Percentiles rank a stretch among this genome's conserved stretches.
Evolutionary conservation across 768 basidiomycete species (phyloP).

Genomic region (Tylopilus cervinicoccineus): DNA sequence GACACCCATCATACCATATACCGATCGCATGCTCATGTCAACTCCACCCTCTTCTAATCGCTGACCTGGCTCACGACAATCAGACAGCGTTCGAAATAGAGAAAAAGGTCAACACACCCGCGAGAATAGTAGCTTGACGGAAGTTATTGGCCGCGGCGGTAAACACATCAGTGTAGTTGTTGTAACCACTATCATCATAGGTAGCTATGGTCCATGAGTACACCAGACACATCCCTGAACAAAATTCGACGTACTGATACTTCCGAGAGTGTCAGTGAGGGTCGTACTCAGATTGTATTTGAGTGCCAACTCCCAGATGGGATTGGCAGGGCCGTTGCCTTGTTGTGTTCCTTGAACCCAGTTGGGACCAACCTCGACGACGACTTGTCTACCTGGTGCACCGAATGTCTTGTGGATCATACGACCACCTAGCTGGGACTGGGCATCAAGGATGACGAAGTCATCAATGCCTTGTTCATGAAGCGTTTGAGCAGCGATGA

Average conservation of each 20-base stretch:
- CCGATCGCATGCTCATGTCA: slow-evolving; percentile 51
- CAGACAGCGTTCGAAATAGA: slow-evolving; percentile 45
- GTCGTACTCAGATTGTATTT: slow-evolving; percentile 49
- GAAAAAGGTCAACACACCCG: slow-evolving; percentile 34
- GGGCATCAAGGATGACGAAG: slow-evolving; percentile 59
- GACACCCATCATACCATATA: slow-evolving; percentile 48
- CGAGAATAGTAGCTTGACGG: slow-evolving; percentile 37
- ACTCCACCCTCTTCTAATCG: slow-evolving; percentile 32
- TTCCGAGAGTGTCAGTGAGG: slow-evolving; percentile 42
- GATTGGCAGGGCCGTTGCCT: slow-evolving; percentile 50
- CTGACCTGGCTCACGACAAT: slow-evolving; percentile 4
- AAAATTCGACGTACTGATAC: slow-evolving; percentile 46
- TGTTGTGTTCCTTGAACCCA: slow-evolving; percentile 57
- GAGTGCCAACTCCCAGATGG: slow-evolving; percentile 53
- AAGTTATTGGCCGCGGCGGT: slow-evolving; percentile 39
- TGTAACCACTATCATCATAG: slow-evolving; percentile 47
- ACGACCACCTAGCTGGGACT: slow-evolving; percentile 58
- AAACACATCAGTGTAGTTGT: slow-evolving; percentile 45
- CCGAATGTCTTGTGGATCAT: slow-evolving; percentile 49
- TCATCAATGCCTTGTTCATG: slow-evolving; percentile 49
- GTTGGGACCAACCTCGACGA: slow-evolving; percentile 57
- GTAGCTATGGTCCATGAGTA: slow-evolving; percentile 37
- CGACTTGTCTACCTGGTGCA: slow-evolving; percentile 32
- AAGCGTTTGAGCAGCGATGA: slow-evolving; percentile 60
- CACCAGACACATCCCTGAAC: not conserved